phyloP scores from a whole-genome alignment of 2,329 filamentous ascomycete genomes.

The Pseudogymnoascus sp. region DNA sequence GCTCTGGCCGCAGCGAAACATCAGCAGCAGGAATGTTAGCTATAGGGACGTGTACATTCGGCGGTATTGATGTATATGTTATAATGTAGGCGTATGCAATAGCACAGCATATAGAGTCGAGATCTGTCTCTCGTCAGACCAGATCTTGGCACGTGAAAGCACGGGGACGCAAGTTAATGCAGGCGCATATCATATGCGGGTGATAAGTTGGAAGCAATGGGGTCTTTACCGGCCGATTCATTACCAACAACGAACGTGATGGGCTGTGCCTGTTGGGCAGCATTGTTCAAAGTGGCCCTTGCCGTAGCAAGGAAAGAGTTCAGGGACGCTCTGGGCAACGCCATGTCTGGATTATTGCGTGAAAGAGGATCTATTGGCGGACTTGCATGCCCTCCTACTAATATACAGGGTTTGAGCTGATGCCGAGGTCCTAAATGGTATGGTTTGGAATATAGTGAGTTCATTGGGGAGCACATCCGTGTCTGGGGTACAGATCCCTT shows the following conservation, averaged over 20 bases:
- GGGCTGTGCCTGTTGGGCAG: conserved; percentile 37
- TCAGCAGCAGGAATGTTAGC: conserved; percentile 61
- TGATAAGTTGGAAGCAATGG: not conserved
- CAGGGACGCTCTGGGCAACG: conserved; percentile 34
- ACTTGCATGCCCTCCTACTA: conserved; percentile 5
- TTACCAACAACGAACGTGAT: conserved; percentile 58
- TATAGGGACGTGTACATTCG: conserved; percentile 58
- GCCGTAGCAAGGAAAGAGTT: conserved; percentile 44
- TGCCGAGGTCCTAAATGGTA: conserved; percentile 9
- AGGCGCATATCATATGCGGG: not conserved
- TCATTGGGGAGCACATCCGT: conserved; percentile 5
- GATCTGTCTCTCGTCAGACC: conserved; percentile 41
- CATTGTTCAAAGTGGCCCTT: conserved; percentile 37
- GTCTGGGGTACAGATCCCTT: conserved; percentile 9
- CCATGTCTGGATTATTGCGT: conserved; percentile 18
- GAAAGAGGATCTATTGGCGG: not conserved
- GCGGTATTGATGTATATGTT: conserved; percentile 39
- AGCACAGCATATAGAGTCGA: conserved; percentile 71
- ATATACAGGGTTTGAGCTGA: not conserved
- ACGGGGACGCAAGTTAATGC: not conserved
- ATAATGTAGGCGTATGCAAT: conserved; percentile 67
- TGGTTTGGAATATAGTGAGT: conserved; percentile 9
- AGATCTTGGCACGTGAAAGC: conserved; percentile 1
- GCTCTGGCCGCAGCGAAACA: conserved; percentile 63
- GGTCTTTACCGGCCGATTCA: conserved; percentile 50